Conservation (phyloP, 2,329 filamentous ascomycete species). For the Ophiocordyceps camponoti-saundersi region DNA sequence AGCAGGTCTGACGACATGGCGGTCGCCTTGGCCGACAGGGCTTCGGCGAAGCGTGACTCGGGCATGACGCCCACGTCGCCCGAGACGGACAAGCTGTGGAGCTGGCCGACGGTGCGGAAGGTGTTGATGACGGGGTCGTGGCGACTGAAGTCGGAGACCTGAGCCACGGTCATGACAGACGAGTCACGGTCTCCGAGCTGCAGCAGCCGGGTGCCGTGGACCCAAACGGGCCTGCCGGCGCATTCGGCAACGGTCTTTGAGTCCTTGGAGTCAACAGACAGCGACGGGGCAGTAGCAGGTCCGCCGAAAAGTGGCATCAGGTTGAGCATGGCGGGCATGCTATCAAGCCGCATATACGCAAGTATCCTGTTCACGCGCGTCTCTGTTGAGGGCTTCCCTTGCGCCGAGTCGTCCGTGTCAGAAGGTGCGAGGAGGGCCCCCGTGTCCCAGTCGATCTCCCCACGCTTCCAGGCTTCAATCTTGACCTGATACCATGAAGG, state of each 20-base stretch:
- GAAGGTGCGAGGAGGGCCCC: slow-evolving; percentile 5
- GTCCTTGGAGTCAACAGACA: slow-evolving; percentile 5
- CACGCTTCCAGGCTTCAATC: slow-evolving; percentile 45
- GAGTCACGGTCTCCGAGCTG: slow-evolving; percentile 86
- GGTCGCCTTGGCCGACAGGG: slow-evolving; percentile 51
- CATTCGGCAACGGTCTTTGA: background rate
- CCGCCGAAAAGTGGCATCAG: slow-evolving; percentile 66
- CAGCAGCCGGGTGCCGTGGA: slow-evolving; percentile 72
- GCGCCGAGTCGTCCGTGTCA: slow-evolving; percentile 3
- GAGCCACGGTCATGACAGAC: slow-evolving; percentile 85
- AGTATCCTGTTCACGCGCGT: slow-evolving; percentile 43
- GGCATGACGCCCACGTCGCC: slow-evolving; percentile 70
- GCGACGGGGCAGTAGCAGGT: slow-evolving; percentile 6
- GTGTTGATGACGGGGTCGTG: slow-evolving; percentile 80
- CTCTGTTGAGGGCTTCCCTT: background rate
- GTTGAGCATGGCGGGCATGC: slow-evolving; percentile 64
- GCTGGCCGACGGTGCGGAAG: slow-evolving; percentile 73
- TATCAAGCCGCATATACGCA: slow-evolving; percentile 73
- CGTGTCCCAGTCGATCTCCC: slow-evolving; percentile 74
- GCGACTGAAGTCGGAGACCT: slow-evolving; percentile 54
- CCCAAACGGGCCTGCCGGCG: slow-evolving; percentile 30
- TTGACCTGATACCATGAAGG: slow-evolving; percentile 44
- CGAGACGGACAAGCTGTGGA: slow-evolving; percentile 69
- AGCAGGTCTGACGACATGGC: slow-evolving; percentile 58
- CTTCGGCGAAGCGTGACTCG: slow-evolving; percentile 61